phyloP scores from a whole-genome alignment of 2,329 filamentous ascomycete species.

The Ascochyta pisi region DNA sequence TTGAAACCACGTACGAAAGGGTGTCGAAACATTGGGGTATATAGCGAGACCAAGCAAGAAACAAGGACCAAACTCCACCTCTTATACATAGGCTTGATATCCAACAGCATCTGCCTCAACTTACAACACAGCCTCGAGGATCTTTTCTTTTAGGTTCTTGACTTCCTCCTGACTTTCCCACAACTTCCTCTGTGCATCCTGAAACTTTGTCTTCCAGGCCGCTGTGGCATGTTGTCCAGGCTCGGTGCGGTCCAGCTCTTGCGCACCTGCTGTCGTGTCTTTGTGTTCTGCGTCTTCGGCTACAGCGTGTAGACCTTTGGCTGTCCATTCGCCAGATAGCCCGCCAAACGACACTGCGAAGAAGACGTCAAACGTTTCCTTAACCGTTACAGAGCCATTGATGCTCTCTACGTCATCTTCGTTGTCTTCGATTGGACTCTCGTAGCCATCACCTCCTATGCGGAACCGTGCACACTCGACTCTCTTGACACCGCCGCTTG shows the following conservation, averaged over 20 bases:
- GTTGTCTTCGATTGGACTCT: slow-evolving; percentile 51
- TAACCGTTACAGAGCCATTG: slow-evolving; percentile 28
- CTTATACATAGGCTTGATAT: background rate
- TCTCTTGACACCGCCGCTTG: slow-evolving; percentile 44
- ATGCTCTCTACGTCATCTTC: slow-evolving; percentile 40
- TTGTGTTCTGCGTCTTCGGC: slow-evolving; percentile 7
- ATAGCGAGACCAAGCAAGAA: slow-evolving; percentile 29
- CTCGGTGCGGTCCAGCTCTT: slow-evolving; percentile 23
- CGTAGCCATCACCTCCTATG: slow-evolving; percentile 50
- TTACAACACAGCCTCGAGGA: slow-evolving; percentile 50
- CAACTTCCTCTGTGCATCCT: slow-evolving; percentile 43
- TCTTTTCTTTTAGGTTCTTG: slow-evolving; percentile 44
- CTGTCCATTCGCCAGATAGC: slow-evolving; percentile 52
- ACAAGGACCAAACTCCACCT: slow-evolving; percentile 11
- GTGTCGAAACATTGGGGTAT: slow-evolving; percentile 35
- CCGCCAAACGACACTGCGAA: slow-evolving; percentile 53
- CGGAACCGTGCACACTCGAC: slow-evolving; percentile 53
- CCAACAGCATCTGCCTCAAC: background rate
- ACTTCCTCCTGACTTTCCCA: slow-evolving; percentile 47
- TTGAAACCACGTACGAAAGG: slow-evolving; percentile 7
- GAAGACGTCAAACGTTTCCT: slow-evolving; percentile 54
- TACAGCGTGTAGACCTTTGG: slow-evolving; percentile 47
- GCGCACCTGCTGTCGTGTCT: slow-evolving; percentile 8
- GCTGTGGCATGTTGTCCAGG: slow-evolving; percentile 22
- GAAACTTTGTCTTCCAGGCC: slow-evolving; percentile 45